Base-by-base conservation (phyloP, 345 rosid genomes). In the Viola odorata region DNA sequence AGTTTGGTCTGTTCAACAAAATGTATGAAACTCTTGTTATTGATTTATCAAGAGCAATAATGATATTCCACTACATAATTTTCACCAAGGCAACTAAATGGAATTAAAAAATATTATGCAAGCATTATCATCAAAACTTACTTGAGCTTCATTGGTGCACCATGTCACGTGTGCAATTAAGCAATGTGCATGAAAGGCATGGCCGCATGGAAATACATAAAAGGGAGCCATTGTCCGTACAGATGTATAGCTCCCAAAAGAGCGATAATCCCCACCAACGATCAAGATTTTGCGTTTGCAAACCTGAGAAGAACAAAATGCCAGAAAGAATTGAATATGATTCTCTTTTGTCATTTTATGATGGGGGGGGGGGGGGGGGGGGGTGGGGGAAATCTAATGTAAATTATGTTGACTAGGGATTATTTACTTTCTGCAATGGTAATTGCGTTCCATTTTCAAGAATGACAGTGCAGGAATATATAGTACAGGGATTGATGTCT, bases 181-280 rank as follows among this genome's bases (percentile, higher is more conserved):
- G 78, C 97, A 90, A 55, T 86, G 86, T 9, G 96, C 77, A 71
- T 94, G 97, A 76, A 94, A 94, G 47, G 97, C 80, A 62, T 94
- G 97, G 11, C 96, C 91, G 70, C 97, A 94, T 32, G 99, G 99
- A 77, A 94, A 94, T 57, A 94, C 85, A 69, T 90, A 94, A 73
- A 94, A 90, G 52, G 95, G 95, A 61, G 97, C 90, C 82, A 94
- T 77, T 49, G 90, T 84, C 73, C 99, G 96, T 48, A 78, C 84
- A n/a, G 97, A 74, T 60, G 90, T 69, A 75, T 85, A 84, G 51
- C 95, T 88, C 9, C 75, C 85, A 54, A 83, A 78, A 82, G 82
- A 76, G 64, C 87, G 82, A 75, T 80, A 87, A 52, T 83, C 90
- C 50, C 80, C 87, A 7, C 79, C 84, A 60, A 73, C 75, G 36